Base-by-base conservation (phyloP, 2,329 filamentous ascomycete species). In the Pseudogymnoascus sp. region DNA sequence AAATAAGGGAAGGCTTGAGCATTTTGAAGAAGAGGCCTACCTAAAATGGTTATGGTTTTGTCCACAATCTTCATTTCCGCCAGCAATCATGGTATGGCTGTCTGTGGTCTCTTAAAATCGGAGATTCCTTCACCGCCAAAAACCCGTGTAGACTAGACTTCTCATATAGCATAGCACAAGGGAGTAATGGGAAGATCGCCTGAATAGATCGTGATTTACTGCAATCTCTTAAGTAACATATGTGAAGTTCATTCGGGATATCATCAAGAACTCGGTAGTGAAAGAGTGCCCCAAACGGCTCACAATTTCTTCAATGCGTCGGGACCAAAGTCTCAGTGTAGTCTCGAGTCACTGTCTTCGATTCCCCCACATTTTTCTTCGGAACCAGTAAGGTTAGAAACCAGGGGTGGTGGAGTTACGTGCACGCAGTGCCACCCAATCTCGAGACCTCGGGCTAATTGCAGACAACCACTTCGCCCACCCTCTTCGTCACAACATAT, bases 1-100 rank as follows among this genome's bases (percentile, higher is more conserved):
- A 37, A 26, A 61, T 63, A 38, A 61, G 19, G 33, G 61, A 64
- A 15, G 57, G 57, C 45, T 9, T 61, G 23, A 39, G 37, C 37
- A 21, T 39, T 13, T 39, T 39, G 37, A 39, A 39, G 18, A 39
- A 21, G 13, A 21, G 3, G 9, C 2, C 37, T 21, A 21, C 37
- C 10, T 39, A 39, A 39, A 18, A 39, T 21, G 37, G 37, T 7
- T 19, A 39, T 19, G 19, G 18, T 21, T 21, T 21, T 39, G 10
- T 39, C 13, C 12, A 35, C 34, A n/a, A 34, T 34, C 33, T 34
- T 34, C 33, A 34, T 35, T 13, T 35, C 12, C 34, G 34, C 5
- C 34, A 6, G 5, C 12, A 6, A 4, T n/a, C 34, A 35, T n/a
- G n/a, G n/a, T n/a, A n/a, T n/a, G n/a, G n/a, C n/a, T 35, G 34